Conservation (phyloP, 768 basidiomycete species). For the Ramaria sp. region DNA sequence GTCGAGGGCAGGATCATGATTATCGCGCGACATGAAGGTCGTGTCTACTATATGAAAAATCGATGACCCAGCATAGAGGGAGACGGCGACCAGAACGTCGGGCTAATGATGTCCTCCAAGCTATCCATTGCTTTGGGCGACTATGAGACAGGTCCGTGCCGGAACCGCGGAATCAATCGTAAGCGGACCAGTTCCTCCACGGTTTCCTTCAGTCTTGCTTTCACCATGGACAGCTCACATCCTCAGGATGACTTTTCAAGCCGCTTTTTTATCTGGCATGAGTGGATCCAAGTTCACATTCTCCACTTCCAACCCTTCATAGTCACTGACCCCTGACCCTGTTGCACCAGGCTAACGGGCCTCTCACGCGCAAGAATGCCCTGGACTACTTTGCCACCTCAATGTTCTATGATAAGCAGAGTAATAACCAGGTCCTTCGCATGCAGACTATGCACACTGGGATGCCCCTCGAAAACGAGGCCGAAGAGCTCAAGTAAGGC, state of each 20-base stretch:
- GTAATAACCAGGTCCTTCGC: slow-evolving; percentile 82
- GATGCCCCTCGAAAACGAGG: slow-evolving; percentile 65
- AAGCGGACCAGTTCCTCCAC: not conserved
- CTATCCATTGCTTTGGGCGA: not conserved
- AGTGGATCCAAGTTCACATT: slow-evolving; percentile 65
- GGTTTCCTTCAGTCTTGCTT: not conserved
- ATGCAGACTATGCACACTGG: slow-evolving; percentile 91
- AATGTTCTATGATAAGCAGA: slow-evolving; percentile 92
- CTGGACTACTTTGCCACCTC: slow-evolving; percentile 86
- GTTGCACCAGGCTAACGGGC: slow-evolving; percentile 53
- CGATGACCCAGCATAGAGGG: slow-evolving; percentile 10
- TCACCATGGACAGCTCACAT: slow-evolving; percentile 50
- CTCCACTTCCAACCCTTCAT: not conserved
- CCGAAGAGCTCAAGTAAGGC: slow-evolving; percentile 73
- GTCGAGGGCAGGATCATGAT: not conserved
- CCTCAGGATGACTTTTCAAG: slow-evolving; percentile 75
- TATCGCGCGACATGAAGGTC: slow-evolving; percentile 2
- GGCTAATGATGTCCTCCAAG: not conserved
- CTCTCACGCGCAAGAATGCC: slow-evolving; percentile 64
- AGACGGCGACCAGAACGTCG: slow-evolving; percentile 1
- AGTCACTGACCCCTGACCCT: not conserved
- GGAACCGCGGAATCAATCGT: not conserved
- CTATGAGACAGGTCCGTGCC: not conserved
- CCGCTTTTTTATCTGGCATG: slow-evolving; percentile 84
- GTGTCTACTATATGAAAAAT: slow-evolving; percentile 1